A percentile compares a stretch with the other conserved stretches of the same genome.
Evolutionary conservation across 2,329 filamentous ascomycete species (phyloP).

Genomic region (Cladosporium austrohemisphaericum): DNA sequence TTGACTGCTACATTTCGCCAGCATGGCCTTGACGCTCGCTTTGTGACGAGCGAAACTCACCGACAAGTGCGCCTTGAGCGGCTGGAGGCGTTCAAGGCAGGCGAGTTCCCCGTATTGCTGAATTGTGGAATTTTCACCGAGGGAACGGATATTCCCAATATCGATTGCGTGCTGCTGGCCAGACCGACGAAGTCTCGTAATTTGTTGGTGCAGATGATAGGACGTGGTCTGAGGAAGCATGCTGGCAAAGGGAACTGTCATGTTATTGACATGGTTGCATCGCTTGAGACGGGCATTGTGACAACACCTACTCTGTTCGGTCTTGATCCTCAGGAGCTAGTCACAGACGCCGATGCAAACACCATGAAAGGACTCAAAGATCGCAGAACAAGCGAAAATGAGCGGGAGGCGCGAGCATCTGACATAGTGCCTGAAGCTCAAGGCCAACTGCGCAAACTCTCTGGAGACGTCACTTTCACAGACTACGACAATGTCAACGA

Average conservation of each 20-base stretch:
- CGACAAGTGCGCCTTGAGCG: slow-evolving; percentile 64
- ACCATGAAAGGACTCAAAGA: slow-evolving; percentile 56
- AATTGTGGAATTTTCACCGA: slow-evolving; percentile 98
- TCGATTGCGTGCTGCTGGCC: slow-evolving; percentile 87
- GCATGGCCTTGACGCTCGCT: slow-evolving; percentile 76
- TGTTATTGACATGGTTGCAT: slow-evolving; percentile 92
- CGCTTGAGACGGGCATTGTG: slow-evolving; percentile 76
- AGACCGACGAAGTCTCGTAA: slow-evolving; percentile 91
- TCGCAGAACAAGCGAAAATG: slow-evolving; percentile 41
- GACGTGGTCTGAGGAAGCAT: slow-evolving; percentile 81
- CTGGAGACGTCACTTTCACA: slow-evolving; percentile 64
- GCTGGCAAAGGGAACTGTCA: slow-evolving; percentile 83
- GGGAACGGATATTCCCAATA: slow-evolving; percentile 94
- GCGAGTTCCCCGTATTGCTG: slow-evolving; percentile 79
- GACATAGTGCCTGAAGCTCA: background rate
- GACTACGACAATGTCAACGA: slow-evolving; percentile 93
- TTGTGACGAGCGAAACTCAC: slow-evolving; percentile 78
- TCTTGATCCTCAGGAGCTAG: slow-evolving; percentile 74
- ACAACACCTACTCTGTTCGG: slow-evolving; percentile 83
- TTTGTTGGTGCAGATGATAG: slow-evolving; percentile 95
- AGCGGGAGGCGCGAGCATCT: slow-evolving; percentile 36
- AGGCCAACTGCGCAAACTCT: background rate
- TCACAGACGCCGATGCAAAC: slow-evolving; percentile 62
- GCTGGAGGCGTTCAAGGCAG: slow-evolving; percentile 70
- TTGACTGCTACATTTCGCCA: slow-evolving; percentile 73